Conservation (phyloP, 2,329 filamentous ascomycete genomes). For the Fulvia fulva region DNA sequence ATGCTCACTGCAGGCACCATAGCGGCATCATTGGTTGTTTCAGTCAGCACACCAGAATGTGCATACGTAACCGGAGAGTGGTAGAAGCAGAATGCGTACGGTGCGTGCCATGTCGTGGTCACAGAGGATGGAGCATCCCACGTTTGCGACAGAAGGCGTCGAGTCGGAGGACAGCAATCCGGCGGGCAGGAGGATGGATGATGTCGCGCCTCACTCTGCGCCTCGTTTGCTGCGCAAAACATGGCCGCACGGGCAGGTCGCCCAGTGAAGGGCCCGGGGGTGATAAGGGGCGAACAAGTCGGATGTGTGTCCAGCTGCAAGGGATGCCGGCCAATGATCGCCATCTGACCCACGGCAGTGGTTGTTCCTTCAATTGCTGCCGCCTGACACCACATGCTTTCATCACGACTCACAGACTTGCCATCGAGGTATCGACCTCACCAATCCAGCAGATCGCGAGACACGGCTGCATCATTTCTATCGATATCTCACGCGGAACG, state of each 20-base stretch:
- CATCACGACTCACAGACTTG: no score
- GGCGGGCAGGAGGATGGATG: not conserved
- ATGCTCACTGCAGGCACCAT: slow-evolving; percentile 1
- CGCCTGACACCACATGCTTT: no score
- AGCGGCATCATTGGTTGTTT: slow-evolving; percentile 1
- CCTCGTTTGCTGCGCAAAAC: not conserved
- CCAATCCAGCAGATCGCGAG: no score
- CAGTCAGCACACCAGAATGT: not conserved
- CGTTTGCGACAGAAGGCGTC: not conserved
- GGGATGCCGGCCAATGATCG: no score
- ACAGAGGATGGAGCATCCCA: not conserved
- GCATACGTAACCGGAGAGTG: not conserved
- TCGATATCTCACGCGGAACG: no score
- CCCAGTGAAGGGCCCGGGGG: not conserved
- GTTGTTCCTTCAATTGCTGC: no score
- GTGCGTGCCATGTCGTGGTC: not conserved
- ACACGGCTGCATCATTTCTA: no score
- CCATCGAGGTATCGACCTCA: no score
- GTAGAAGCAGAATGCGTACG: not conserved
- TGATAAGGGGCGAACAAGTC: no score
- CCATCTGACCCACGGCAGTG: no score
- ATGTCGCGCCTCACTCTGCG: not conserved
- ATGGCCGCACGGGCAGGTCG: not conserved
- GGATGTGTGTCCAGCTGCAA: no score
- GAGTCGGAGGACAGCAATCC: not conserved